phyloP scores from a whole-genome alignment of 1,139 yeast species.

The Torulaspora globosa region DNA sequence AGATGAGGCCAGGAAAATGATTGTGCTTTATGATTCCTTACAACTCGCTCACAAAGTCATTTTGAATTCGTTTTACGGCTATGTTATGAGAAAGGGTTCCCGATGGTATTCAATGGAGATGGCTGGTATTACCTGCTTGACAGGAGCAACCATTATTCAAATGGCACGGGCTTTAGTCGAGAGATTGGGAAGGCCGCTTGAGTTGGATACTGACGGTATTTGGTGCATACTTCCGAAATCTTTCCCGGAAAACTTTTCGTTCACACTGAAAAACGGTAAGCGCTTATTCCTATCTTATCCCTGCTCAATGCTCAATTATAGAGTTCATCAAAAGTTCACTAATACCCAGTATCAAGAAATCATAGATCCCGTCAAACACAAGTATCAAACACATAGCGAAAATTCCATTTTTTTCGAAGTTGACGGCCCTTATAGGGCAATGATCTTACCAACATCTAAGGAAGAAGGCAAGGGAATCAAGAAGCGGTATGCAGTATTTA shows the following conservation, averaged over 20 bases:
- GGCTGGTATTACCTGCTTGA: conserved; percentile 98
- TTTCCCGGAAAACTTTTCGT: conserved; percentile 83
- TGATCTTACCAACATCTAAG: conserved; percentile 94
- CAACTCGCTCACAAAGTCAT: conserved; percentile 97
- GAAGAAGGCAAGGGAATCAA: conserved; percentile 97
- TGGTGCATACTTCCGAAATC: conserved; percentile 96
- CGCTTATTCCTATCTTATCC: conserved; percentile 80
- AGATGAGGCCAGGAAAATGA: conserved; percentile 92
- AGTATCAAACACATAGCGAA: conserved; percentile 76
- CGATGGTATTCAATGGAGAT: conserved; percentile 99
- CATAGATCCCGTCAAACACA: conserved; percentile 61
- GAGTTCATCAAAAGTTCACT: conserved; percentile 86
- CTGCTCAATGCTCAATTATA: conserved; percentile 91
- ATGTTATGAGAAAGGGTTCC: conserved; percentile 98
- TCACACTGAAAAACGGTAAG: conserved; percentile 74
- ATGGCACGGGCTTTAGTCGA: conserved; percentile 95
- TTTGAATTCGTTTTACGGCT: conserved; percentile 94
- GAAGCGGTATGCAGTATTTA: conserved; percentile 95
- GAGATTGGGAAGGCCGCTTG: conserved; percentile 90
- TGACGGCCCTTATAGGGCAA: conserved; percentile 97
- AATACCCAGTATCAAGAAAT: conserved; percentile 92
- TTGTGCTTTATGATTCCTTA: conserved; percentile 86
- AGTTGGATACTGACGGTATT: conserved; percentile 97
- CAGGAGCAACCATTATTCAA: conserved; percentile 97
- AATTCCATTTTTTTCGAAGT: conserved; percentile 96